Base-by-base conservation (phyloP, 163 green algal species). In the Prototheca cutis region DNA sequence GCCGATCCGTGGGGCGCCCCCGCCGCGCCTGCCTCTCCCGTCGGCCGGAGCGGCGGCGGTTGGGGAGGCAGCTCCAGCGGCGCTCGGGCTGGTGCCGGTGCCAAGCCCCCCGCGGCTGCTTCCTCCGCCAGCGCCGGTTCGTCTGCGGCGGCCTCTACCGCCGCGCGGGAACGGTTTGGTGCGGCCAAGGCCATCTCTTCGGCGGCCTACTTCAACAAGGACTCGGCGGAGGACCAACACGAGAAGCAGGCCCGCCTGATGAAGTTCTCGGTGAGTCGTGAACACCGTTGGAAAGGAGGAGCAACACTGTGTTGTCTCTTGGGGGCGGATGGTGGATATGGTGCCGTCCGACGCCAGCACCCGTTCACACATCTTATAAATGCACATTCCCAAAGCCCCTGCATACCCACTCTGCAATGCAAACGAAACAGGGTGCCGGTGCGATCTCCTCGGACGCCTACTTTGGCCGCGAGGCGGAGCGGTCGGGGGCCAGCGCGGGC, bases 101-200 rank as follows among this genome's bases (percentile, higher is more conserved):
- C n/a, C 27, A 33, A n/a, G 51, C 47, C 28, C 21, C 32, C 19
- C 19, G 17, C 10, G n/a, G n/a, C n/a, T n/a, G n/a, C n/a, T n/a
- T n/a, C n/a, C 36, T 4, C 24, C 27, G 21, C 29, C 29, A 10
- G 4, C 40, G 40, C n/a, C 18, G 40, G 18, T 25, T 32, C 47
- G 40, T n/a, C 3, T 24, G 34, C 52, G 36, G 52, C 39, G 53
- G 29, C n/a, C 4, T 31, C 48, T 25, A n/a, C n/a, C n/a, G 40
- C 28, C 21, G 80, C 80, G 25, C 76, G 75, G 55, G 47, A 70
- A 23, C 67, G 74, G 33, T 91, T 88, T 63, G 75, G 71, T 27
- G 88, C 86, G 39, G 86, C 89, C 53, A 96, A 96, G 77, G 82
- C 84, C 47, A 95, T 97, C 58, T 95, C 85, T 10, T 91, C 79